Evolutionary conservation across 2,329 filamentous ascomycete genomes (phyloP), one percentile per base, ranked within the genome.

Genomic region (Arthrobotrys pseudoclavata): DNA sequence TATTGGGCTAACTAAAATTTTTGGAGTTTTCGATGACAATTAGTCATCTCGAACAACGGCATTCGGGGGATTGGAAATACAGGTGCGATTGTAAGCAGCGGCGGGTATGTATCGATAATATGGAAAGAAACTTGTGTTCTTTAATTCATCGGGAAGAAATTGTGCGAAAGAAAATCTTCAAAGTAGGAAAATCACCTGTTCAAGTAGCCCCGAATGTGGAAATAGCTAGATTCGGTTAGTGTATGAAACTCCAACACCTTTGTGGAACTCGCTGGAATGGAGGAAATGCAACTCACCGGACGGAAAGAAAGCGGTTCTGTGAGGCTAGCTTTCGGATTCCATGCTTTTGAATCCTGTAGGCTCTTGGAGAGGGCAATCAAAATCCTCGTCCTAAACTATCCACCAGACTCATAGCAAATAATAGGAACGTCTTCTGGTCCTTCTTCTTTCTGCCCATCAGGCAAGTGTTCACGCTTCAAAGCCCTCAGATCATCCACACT

Each of bases 171-270:
- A 37, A 22, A 57, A 37, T 3, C 13, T 57, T 37, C 18, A 7
- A 22, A 15, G 31, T 3, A 5, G 20, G 26, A 24, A 42, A 60
- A 24, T 5, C 1, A 12, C 1, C 4, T 26, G 1, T 40, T 10
- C 29, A 5, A 37, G 18, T 4, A n/a, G 42, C 20, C 22, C 69
- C 69, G 0, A 22, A 72, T 64, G 20, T 45, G 69, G 69, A 18
- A 72, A 26, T 48, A 6, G 18, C 57, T 37, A 10, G 5, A 48
- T 47, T 48, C 7, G 42, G 60, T 63, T 48, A 63, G 60, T 15
- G 1, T 29, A 1, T 12, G 3, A 5, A 20, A 48, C 6, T 48
- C 40, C 60, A 63, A 63, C 60, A 48, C 5, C 22, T 48, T n/a
- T 63, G 2, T n/a, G 24, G 4, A 24, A 42, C 53, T 60, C 31